phyloP scores from a whole-genome alignment of 306 rosid species.

The Rosa chinensis region DNA sequence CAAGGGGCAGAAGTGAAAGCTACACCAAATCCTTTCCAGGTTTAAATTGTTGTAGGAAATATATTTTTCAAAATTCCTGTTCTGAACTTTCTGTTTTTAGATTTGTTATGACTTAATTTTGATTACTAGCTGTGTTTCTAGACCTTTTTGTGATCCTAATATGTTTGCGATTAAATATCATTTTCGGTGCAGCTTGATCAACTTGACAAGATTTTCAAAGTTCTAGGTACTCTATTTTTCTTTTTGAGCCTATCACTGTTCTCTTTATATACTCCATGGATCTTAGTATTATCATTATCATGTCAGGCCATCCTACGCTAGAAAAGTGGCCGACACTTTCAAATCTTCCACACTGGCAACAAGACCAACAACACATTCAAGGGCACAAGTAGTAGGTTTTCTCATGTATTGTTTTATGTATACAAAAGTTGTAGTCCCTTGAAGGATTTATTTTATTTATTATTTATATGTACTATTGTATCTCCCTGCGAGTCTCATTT shows the following conservation, averaged over 20 bases:
- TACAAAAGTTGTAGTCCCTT: conserved; percentile 1
- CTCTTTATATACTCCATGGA: conserved; percentile 29
- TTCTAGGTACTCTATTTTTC: conserved; percentile 67
- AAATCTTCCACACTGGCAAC: conserved; percentile 90
- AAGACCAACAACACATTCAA: conserved; percentile 74
- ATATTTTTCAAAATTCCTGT: conserved; percentile 11
- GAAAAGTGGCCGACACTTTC: conserved; percentile 98
- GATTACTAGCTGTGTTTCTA: not conserved
- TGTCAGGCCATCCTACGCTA: conserved; percentile 85
- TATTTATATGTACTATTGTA: not conserved
- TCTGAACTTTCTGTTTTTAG: conserved; percentile 1
- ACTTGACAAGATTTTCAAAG: conserved; percentile 98
- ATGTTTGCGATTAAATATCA: conserved; percentile 21
- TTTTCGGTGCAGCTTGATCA: conserved; percentile 83
- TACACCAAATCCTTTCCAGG: conserved; percentile 89
- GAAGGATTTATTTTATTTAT: not conserved
- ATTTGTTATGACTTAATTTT: not conserved
- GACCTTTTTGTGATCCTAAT: not conserved
- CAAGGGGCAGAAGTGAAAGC: conserved; percentile 98
- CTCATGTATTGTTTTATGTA: not conserved
- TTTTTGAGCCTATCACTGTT: conserved; percentile 20
- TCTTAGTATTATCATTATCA: conserved; percentile 41
- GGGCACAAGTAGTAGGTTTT: conserved; percentile 83
- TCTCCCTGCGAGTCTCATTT: conserved; percentile 6
- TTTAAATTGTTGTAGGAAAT: conserved; percentile 21